These are phyloP conservation scores for Arxiozyma slooffiae DNA, from an alignment of 1,139 yeast genomes.

Conservation along the genomic window DNA sequence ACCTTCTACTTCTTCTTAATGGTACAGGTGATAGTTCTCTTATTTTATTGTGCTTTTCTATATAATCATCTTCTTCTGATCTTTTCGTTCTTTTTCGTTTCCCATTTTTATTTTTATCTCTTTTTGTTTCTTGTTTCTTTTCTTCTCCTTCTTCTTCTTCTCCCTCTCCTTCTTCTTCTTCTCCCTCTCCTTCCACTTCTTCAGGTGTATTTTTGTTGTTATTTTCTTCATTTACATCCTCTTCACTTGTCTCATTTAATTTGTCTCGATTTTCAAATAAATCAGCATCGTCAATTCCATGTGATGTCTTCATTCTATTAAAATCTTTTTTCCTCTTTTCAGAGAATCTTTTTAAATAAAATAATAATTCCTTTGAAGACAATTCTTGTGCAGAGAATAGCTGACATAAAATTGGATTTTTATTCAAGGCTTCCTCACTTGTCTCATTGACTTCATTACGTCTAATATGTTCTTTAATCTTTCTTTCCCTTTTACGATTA, in stretches of 20 bases:
- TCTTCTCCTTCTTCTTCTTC: constrained; percentile 5
- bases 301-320: constrained; percentile 28
- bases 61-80: constrained; percentile 10
- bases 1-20: constrained; percentile 15
- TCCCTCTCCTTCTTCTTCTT: constrained; percentile 10
- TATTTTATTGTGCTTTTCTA: constrained; percentile 11
- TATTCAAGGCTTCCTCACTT: constrained; percentile 33
- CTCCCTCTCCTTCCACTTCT: too few species aligned
- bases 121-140: constrained; percentile 12
- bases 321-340: constrained; percentile 33
- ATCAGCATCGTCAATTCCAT: constrained; percentile 28
- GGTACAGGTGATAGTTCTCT: constrained; percentile 5
- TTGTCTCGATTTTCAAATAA: constrained; percentile 6
- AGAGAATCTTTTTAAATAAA: constrained; percentile 37
- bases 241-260: constrained; percentile 6
- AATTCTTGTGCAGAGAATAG: constrained; percentile 37
- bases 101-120: constrained; percentile 15
- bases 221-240: constrained; percentile 14
- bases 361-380: constrained; percentile 38
- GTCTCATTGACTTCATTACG: constrained; percentile 26
- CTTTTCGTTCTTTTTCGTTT: constrained; percentile 13
- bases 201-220: too few species aligned
- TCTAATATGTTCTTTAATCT: constrained; percentile 30
- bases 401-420: constrained; percentile 34
- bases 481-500: constrained; percentile 37